Conservation (phyloP, 495 filamentous ascomycete genomes). For the Hypoxylon subgilvum region DNA sequence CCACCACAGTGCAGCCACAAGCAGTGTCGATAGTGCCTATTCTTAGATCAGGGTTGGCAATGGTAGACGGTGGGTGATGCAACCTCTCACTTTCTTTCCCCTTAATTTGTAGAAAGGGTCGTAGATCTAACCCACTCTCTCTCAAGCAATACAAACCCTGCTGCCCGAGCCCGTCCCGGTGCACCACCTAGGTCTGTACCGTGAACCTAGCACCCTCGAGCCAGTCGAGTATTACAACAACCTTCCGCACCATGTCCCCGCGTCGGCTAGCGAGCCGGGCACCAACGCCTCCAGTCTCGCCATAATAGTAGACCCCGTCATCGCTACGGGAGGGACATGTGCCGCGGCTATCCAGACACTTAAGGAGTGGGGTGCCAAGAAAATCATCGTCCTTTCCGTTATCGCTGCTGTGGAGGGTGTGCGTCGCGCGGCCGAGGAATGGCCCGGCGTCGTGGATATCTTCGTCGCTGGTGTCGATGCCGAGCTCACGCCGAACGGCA, state of each 20-base stretch:
- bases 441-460: slow-evolving; percentile 76
- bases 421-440: slow-evolving; percentile 69
- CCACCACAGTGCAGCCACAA: slow-evolving; percentile 61
- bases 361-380: slow-evolving; percentile 85
- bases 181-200: slow-evolving; percentile 92
- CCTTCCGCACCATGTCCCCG: slow-evolving; percentile 72
- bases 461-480: slow-evolving; percentile 83
- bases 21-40: slow-evolving; percentile 87
- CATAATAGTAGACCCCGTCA: slow-evolving; percentile 87
- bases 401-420: slow-evolving; percentile 73
- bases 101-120: background rate
- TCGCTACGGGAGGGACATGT: slow-evolving; percentile 90
- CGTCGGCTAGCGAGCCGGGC: slow-evolving; percentile 39
- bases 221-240: slow-evolving; percentile 99
- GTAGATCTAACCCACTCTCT: slow-evolving; percentile 10
- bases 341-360: slow-evolving; percentile 88
- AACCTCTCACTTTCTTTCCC: slow-evolving; percentile 2
- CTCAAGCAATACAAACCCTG: slow-evolving; percentile 75
- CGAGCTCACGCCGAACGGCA: slow-evolving; percentile 73
- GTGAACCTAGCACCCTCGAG: slow-evolving; percentile 80
- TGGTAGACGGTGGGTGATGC: slow-evolving; percentile 72
- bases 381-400: slow-evolving; percentile 78
- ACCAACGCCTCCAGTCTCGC: slow-evolving; percentile 63
- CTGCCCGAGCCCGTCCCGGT: slow-evolving; percentile 82
- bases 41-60: slow-evolving; percentile 84